Evolutionary conservation across 116 monocot genomes (phyloP), one percentile per base, ranked within the genome.

Genomic region (Trichopus zeylanicus): DNA sequence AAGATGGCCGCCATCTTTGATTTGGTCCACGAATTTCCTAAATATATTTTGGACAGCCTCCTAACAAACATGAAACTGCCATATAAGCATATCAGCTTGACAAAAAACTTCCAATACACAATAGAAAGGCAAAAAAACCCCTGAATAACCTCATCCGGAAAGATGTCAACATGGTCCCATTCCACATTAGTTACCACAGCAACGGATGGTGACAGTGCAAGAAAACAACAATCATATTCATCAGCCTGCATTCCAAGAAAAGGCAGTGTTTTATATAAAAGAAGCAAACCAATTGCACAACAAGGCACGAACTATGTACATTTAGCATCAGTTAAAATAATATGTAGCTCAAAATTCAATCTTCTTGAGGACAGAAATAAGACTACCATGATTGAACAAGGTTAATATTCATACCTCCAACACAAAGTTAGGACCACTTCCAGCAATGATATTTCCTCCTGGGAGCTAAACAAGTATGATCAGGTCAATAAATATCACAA

Each of bases 221-320:
- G 72, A 55, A 78, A 78, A 62, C 78, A 78, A 51, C 54, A 31
- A 72, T 78, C 78, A 31, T 78, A 78, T 64, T 78, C 78, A 72
- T 78, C 78, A 35, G 78, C 78, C 78, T 78, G 64, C 56, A 62
- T 42, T 42, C 42, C 42, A 42, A 42, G 18, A 42, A 42, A n/a
- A 16, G 13, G 4, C 1, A 9, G 42, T 15, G n/a, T 42, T 42
- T 42, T 42, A 42, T 42, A 13, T 42, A 42, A 42, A 42, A 0
- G n/a, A 33, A 3, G 42, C 13, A 42, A 42, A n/a, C 18, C 13
- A 42, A 42, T 42, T n/a, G 13, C 42, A 42, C n/a, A 42, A 42
- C n/a, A 42, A 16, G 6, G n/a, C 0, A 42, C 0, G 42, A 1
- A 42, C n/a, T 13, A 15, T 42, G n/a, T 42, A 16, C 42, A 42